Evolutionary conservation across 2,329 filamentous ascomycete genomes (phyloP).

Genomic region (Pleoardoris graminearum): DNA sequence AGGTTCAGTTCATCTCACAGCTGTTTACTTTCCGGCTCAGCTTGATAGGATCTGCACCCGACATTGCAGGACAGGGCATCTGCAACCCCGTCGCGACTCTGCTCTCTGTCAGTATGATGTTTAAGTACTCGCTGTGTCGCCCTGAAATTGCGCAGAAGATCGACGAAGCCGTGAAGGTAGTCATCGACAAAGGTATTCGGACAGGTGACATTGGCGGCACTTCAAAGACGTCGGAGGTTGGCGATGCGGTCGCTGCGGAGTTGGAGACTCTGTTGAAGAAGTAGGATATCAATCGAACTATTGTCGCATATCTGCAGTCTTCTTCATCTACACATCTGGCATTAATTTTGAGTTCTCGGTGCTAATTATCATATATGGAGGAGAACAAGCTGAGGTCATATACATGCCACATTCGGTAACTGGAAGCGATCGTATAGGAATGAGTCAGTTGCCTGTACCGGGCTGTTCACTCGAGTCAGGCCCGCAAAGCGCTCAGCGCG

Average conservation of each 20-base stretch:
- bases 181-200: conserved; percentile 76
- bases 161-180: conserved; percentile 77
- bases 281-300: conserved; percentile 15
- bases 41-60: conserved; percentile 75
- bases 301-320: neutral
- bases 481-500: no score
- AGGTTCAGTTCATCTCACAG: conserved; percentile 32
- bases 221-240: conserved; percentile 74
- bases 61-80: conserved; percentile 88
- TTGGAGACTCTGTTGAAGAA: conserved; percentile 66
- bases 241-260: conserved; percentile 78
- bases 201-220: conserved; percentile 86
- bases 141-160: conserved; percentile 76
- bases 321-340: no score
- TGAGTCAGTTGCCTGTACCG: no score
- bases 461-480: no score
- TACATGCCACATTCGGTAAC: no score
- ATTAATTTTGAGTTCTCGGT: no score
- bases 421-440: no score
- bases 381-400: no score
- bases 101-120: conserved; percentile 92
- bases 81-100: conserved; percentile 93
- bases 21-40: conserved; percentile 15
- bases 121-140: conserved; percentile 86
- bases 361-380: no score